Evolutionary conservation across 441 rosid species (phyloP), one percentile per base, ranked within the genome.

Genomic region (Pelargonium cotyledonis): DNA sequence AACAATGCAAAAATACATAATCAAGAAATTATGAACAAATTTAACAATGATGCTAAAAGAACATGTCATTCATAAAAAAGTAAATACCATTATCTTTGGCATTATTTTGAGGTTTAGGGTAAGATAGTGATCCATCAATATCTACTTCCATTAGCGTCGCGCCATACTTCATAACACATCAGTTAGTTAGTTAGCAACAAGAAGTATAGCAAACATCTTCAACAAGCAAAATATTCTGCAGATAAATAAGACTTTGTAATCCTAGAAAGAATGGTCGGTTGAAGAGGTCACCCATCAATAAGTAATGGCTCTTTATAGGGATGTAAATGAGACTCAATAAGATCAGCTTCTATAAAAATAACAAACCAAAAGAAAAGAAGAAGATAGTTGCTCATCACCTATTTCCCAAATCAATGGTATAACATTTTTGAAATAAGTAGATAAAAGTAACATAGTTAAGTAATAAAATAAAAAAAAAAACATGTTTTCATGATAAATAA

Each of bases 101-200:
- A 76, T 75, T 81, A 63, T 31, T 71, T 73, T 83, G 92, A 65
- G 88, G 80, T 73, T 74, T 80, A 31, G 96, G 97, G 70, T 83
- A 86, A 4, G 92, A 79, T 51, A 89, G 70, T 18, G 96, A 80
- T 26, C 97, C 99, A 76, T 88, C 95, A 49, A 76, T 75, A 78
- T 88, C 90, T 41, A 94, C 99, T 80, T 87, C 89, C 82, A 94
- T 82, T 77, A 85, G 87, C 0, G 95, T 88, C 18, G 92, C 85
- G 67, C 97, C 96, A 82, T 76, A 84, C 95, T 89, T 75, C 31
- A 71, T 69, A 72, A 43, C 12, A 76, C 8, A 47, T 70, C 3
- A 76, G 11, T 9, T 61, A 70, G 57, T 75, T 35, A 75, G 67
- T 46, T 16, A 38, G 60, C 14, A 46, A 72, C 53, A 51, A 14